Evolutionary conservation across 1,284 basidiomycete species (phyloP), one percentile per base, ranked within the genome.

Genomic region (Violaceomyces palustris): DNA sequence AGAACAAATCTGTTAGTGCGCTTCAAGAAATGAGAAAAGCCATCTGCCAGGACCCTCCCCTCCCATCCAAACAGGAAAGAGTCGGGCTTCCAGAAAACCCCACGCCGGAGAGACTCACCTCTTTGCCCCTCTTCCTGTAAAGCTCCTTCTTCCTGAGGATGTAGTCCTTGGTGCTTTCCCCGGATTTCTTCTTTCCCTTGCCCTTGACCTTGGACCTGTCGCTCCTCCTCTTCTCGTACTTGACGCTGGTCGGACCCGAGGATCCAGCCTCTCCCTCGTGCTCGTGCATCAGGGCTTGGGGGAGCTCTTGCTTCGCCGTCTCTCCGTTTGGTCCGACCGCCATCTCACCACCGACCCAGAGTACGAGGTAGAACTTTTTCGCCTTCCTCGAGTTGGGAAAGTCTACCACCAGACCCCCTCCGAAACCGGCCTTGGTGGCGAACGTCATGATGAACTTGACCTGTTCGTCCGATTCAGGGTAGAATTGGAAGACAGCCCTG

Each of bases 331-430:
- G 59, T 6, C 82, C 79, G 15, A 63, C 37, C 37, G 67, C 50
- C 64, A 74, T 73, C 38, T 68, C 70, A 7, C 73, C 73, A 21
- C 73, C 73, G 2, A 70, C 69, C 73, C 73, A 74, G 8, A 74
- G 44, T 0, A 74, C 70, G 3, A 74, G 48, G 45, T 73, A 74
- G 35, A 72, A 71, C 50, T 74, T 74, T 32, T 72, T 73, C 2
- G 73, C 73, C 49, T 74, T 74, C 12, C 58, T 64, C 30, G 63
- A 67, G 45, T 74, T 74, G 4, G 73, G 73, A 41, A 64, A 72
- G 76, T 99, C 94, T 32, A 99, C 88, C 18, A 98, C 87, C 24
- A 99, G 75, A 54, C 94, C 94, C 48, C 94, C 94, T 5, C 92
- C 91, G 72, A 99, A 99, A 0, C 94, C 94, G 5, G 94, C 90